These are phyloP conservation scores for Colletotrichum sp. DNA, from an alignment of 2,329 filamentous ascomycete species.

Conservation along the genomic window DNA sequence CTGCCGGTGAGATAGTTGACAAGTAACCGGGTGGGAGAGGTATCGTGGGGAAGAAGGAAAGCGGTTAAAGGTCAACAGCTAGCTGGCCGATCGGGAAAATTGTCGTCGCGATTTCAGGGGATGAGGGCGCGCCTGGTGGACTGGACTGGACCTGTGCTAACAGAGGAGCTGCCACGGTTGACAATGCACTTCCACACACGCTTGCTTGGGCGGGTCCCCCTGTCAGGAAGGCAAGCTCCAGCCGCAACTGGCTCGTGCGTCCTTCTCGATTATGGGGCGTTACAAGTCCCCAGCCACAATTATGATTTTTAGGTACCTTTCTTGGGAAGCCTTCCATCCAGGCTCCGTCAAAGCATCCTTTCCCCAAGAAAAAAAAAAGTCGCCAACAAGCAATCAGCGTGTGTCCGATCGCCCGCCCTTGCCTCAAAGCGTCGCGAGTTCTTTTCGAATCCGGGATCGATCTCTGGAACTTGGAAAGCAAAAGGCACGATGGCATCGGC, in stretches of 20 bases:
- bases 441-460: background rate
- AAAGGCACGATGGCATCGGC: constrained; percentile 47
- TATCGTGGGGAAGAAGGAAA: background rate
- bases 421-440: background rate
- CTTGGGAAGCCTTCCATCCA: background rate
- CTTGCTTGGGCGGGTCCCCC: background rate
- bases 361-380: background rate
- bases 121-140: constrained; percentile 12
- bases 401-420: background rate
- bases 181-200: background rate
- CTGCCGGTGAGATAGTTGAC: background rate
- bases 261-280: background rate
- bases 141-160: background rate
- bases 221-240: constrained; percentile 3
- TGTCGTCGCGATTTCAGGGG: constrained; percentile 23
- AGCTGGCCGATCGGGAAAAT: constrained; percentile 17
- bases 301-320: constrained; percentile 2
- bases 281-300: constrained; percentile 7
- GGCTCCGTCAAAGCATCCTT: background rate
- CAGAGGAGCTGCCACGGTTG: constrained; percentile 19
- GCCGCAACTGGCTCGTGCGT: constrained; percentile 2
- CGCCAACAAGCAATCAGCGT: background rate
- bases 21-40: background rate
- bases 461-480: background rate
- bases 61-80: background rate